phyloP scores from a whole-genome alignment of 2,329 filamentous ascomycete genomes.

The Neonectria coccinea region DNA sequence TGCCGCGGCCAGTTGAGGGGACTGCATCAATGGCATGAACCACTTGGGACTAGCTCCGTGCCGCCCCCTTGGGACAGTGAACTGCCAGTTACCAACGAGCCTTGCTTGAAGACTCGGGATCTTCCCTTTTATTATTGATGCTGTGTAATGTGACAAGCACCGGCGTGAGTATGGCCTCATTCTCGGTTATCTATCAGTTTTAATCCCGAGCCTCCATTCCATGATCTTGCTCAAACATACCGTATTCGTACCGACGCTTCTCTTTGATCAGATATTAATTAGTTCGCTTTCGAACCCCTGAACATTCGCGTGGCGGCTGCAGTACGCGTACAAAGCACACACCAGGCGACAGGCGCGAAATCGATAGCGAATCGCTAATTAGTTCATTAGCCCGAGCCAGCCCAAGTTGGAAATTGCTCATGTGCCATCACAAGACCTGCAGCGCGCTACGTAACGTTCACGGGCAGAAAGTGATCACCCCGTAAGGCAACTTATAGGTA shows the following conservation, averaged over 20 bases:
- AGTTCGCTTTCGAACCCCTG: not conserved
- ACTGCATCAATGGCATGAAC: not conserved
- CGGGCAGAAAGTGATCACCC: not conserved
- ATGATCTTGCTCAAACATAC: not conserved
- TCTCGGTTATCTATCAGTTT: not conserved
- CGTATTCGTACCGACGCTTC: not conserved
- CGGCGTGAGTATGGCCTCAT: not conserved
- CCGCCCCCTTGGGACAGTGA: not conserved
- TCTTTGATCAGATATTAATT: not conserved
- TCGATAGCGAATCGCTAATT: not conserved
- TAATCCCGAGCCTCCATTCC: not conserved
- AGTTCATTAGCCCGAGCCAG: not conserved
- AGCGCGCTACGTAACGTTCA: not conserved
- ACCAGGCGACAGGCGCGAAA: not conserved
- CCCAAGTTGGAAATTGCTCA: conserved; percentile 32
- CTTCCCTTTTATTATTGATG: not conserved
- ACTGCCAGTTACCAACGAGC: not conserved
- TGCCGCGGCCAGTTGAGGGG: not conserved
- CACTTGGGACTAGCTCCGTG: not conserved
- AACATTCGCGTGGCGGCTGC: not conserved
- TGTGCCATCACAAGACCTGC: conserved; percentile 22
- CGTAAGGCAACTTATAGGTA: too few species aligned
- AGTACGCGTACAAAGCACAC: not conserved
- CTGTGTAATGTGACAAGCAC: not conserved
- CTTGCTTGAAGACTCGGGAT: too few species aligned